These are phyloP conservation scores for Dysphania ambrosioides DNA, from an alignment of 148 eudicot genomes.

Conservation along the genomic window DNA sequence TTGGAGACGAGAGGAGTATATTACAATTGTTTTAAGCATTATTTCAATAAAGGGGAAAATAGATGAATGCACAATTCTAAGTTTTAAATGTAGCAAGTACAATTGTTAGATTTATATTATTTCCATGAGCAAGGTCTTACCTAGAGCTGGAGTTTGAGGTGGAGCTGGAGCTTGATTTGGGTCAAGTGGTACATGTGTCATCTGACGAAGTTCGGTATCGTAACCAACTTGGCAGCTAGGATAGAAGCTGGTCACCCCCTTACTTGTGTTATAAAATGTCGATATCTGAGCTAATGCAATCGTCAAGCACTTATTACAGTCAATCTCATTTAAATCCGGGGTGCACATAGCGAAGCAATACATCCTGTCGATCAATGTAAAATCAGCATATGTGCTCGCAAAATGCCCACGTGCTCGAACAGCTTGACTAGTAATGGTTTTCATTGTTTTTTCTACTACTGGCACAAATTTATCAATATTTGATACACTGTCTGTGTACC, in stretches of 20 bases:
- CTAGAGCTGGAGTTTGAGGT: neutral
- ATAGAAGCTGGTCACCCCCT: neutral
- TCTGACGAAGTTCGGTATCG: neutral
- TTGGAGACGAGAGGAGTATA: no score
- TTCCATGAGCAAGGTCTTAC: neutral
- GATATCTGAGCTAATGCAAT: neutral
- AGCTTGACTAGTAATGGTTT: neutral
- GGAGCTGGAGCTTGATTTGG: neutral
- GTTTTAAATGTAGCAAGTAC: no score
- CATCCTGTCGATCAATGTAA: neutral
- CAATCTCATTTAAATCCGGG: neutral
- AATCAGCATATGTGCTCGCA: neutral
- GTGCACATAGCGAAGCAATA: conserved; percentile 29
- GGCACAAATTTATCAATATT: neutral
- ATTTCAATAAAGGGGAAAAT: no score
- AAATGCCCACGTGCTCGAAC: neutral
- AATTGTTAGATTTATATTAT: no score
- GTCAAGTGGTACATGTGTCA: neutral
- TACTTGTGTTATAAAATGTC: neutral
- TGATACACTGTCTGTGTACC: neutral
- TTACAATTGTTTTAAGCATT: no score
- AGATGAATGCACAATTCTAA: no score
- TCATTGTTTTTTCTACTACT: neutral
- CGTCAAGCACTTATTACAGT: conserved; percentile 15
- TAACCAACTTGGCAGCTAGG: conserved; percentile 28